Percentiles rank a stretch among this genome's conserved stretches.
Evolutionary conservation across 2,329 filamentous ascomycete species (phyloP).

Genomic region (Thermothelomyces thermophilus): DNA sequence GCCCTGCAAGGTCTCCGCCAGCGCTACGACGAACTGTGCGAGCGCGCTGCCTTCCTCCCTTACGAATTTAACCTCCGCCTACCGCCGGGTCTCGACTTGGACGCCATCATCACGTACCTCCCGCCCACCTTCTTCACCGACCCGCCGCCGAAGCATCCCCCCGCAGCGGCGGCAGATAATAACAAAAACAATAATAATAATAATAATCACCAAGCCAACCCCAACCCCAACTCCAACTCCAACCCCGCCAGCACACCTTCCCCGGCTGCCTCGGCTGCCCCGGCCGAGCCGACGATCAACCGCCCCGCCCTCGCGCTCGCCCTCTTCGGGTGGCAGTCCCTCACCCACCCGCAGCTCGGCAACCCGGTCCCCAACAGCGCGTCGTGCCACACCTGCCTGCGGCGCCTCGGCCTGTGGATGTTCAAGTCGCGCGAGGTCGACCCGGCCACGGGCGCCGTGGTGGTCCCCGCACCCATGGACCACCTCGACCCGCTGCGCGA

Average conservation of each 20-base stretch:
- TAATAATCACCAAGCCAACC: neutral
- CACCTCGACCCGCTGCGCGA: conserved; percentile 63
- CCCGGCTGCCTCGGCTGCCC: no score
- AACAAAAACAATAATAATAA: conserved; percentile 13
- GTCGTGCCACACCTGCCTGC: conserved; percentile 78
- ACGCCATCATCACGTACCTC: conserved; percentile 44
- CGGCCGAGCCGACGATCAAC: conserved; percentile 21
- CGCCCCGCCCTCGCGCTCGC: conserved; percentile 59
- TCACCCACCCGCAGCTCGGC: conserved; percentile 38
- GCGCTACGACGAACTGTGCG: conserved; percentile 59
- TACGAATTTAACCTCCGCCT: conserved; percentile 57
- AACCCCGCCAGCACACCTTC: no score
- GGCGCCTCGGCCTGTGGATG: conserved; percentile 88
- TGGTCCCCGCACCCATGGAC: conserved; percentile 57
- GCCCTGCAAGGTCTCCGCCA: conserved; percentile 53
- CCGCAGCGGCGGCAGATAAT: no score
- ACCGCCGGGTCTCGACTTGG: conserved; percentile 45
- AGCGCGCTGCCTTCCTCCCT: conserved; percentile 49
- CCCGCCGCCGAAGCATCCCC: conserved; percentile 29
- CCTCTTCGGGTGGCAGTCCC: conserved; percentile 69
- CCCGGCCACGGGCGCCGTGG: conserved; percentile 41
- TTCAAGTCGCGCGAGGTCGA: conserved; percentile 70
- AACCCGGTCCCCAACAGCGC: conserved; percentile 64
- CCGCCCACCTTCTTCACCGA: conserved; percentile 49
- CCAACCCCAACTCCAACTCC: neutral